These are phyloP conservation scores for Gypsophila paniculata DNA, from an alignment of 179 eudicot genomes.

Conservation along the genomic window DNA sequence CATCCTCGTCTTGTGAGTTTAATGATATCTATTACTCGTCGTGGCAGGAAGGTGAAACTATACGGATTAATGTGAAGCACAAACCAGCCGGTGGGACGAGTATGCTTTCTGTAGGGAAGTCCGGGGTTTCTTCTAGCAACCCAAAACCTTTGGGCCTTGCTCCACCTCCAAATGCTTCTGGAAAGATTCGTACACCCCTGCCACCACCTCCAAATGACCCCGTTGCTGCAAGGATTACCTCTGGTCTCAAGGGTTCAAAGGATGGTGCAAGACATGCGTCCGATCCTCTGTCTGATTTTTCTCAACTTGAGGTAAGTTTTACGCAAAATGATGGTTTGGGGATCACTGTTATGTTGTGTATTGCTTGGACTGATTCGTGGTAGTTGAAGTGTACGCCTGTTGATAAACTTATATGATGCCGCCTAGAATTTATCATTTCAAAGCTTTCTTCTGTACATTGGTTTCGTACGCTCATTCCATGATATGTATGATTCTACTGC, in stretches of 20 bases:
- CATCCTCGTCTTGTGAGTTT: background rate
- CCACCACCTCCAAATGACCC: conserved; percentile 99
- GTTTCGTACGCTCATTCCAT: conserved; percentile 3
- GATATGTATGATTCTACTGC: conserved; percentile 28
- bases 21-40: conserved; percentile 6
- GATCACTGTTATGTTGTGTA: background rate
- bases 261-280: conserved; percentile 44
- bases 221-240: conserved; percentile 54
- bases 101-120: conserved; percentile 75
- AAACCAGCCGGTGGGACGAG: conserved; percentile 73
- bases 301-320: conserved; percentile 74
- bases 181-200: conserved; percentile 69
- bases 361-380: background rate
- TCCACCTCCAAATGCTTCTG: conserved; percentile 67
- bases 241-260: conserved; percentile 52
- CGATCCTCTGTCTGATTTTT: conserved; percentile 76
- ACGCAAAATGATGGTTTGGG: background rate
- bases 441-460: background rate
- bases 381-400: background rate
- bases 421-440: background rate
- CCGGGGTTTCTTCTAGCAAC: conserved; percentile 47
- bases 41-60: conserved; percentile 95
- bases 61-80: conserved; percentile 91
- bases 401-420: no score
- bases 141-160: conserved; percentile 63